These are phyloP conservation scores for Arthonia radiata DNA, from an alignment of 495 filamentous ascomycete species.

Conservation along the genomic window DNA sequence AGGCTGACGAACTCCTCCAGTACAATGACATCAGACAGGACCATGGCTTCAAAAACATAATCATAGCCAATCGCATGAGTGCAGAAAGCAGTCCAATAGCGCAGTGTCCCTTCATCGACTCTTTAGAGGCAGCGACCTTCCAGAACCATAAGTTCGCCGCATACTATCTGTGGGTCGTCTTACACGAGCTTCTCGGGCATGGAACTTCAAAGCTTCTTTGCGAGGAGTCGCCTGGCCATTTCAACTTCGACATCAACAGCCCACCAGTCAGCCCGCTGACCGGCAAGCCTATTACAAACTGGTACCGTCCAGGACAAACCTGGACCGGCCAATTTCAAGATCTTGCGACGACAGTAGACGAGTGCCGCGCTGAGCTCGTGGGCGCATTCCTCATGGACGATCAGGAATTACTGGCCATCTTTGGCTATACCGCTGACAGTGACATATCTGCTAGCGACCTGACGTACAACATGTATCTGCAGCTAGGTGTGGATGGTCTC, in stretches of 20 bases:
- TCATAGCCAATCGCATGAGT: constrained; percentile 20
- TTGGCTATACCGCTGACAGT: constrained; percentile 15
- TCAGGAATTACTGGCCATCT: constrained; percentile 15
- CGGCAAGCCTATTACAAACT: constrained; percentile 16
- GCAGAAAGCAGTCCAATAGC: constrained; percentile 13
- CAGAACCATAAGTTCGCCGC: constrained; percentile 15
- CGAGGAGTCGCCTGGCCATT: constrained; percentile 14
- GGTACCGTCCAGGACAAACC: constrained; percentile 23
- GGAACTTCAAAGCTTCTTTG: constrained; percentile 15
- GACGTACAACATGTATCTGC: constrained; percentile 19
- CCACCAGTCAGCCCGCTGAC: constrained; percentile 20
- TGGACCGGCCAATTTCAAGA: constrained; percentile 22
- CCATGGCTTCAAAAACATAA: constrained; percentile 23
- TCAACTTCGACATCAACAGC: constrained; percentile 20
- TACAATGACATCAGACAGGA: constrained; percentile 24
- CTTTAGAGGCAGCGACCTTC: constrained; percentile 14
- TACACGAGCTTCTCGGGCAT: constrained; percentile 24
- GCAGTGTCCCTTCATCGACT: constrained; percentile 15
- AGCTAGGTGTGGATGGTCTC: constrained; percentile 21
- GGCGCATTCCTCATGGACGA: constrained; percentile 20
- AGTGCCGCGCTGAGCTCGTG: constrained; percentile 23
- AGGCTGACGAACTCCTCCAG: too few species aligned
- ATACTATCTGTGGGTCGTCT: constrained; percentile 17
- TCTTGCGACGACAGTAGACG: constrained; percentile 21
- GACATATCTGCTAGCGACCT: constrained; percentile 15